A percentile compares a stretch with the other conserved stretches of the same genome.
Conservation (phyloP, 1,139 yeast species). For the Taphrina betulina region DNA sequence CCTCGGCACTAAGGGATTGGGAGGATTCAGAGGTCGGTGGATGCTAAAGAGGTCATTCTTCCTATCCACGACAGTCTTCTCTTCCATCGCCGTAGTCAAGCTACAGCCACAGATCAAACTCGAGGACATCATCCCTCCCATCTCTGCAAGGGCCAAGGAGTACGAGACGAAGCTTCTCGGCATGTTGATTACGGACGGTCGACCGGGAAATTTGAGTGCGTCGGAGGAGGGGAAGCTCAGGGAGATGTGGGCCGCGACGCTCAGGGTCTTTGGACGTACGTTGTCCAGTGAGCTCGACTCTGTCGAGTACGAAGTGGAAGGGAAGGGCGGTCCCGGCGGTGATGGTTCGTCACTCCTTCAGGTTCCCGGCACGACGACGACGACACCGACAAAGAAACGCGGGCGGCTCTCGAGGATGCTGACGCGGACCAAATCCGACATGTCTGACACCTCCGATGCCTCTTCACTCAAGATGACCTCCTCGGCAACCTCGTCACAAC, state of each 20-base stretch:
- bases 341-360: slow-evolving; percentile 38
- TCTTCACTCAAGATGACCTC: slow-evolving; percentile 1
- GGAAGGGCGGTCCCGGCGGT: slow-evolving; percentile 40
- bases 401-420: slow-evolving; percentile 33
- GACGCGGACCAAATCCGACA: slow-evolving; percentile 25
- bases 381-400: slow-evolving; percentile 15
- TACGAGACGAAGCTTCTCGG: slow-evolving; percentile 20
- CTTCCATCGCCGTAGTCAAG: slow-evolving; percentile 4
- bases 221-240: slow-evolving; percentile 68
- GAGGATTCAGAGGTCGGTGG: too few relatives aligned
- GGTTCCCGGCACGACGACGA: slow-evolving; percentile 1
- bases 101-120: slow-evolving; percentile 10
- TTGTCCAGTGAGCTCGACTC: slow-evolving; percentile 38
- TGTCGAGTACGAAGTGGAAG: slow-evolving; percentile 37
- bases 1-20: too few relatives aligned
- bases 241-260: slow-evolving; percentile 69
- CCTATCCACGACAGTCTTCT: slow-evolving; percentile 5
- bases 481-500: neutral
- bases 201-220: slow-evolving; percentile 58
- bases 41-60: slow-evolving; percentile 14
- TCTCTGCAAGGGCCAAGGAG: slow-evolving; percentile 13
- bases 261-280: slow-evolving; percentile 63
- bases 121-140: slow-evolving; percentile 29
- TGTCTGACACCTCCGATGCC: slow-evolving; percentile 7
- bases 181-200: slow-evolving; percentile 46